Percentiles rank a stretch among this genome's conserved stretches.
Evolutionary conservation across 192 early-diverging fungal species (phyloP).

Genomic region (Coemansia sp.): DNA sequence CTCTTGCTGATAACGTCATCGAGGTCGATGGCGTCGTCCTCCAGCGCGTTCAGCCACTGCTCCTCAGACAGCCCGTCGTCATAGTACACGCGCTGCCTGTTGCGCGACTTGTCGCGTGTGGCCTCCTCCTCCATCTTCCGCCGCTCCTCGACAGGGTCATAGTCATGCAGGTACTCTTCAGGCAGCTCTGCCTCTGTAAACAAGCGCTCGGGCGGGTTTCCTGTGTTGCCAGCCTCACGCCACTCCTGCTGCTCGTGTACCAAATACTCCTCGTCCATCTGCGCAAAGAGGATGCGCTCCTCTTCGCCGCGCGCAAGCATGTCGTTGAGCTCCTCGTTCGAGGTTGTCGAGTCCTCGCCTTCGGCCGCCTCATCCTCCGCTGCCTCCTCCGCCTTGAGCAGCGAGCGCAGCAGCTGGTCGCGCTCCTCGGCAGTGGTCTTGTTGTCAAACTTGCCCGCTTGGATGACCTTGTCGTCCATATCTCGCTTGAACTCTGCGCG

Average conservation of each 20-base stretch:
- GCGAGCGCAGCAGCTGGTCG: slow-evolving; percentile 82
- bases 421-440: slow-evolving; percentile 91
- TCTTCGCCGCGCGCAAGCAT: slow-evolving; percentile 85
- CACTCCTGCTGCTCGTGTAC: slow-evolving; percentile 57
- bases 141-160: slow-evolving; percentile 56
- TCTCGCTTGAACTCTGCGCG: slow-evolving; percentile 94
- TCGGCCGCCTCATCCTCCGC: slow-evolving; percentile 62
- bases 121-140: slow-evolving; percentile 55
- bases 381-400: slow-evolving; percentile 80
- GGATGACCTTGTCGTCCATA: slow-evolving; percentile 98
- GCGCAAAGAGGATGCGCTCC: slow-evolving; percentile 62
- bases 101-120: slow-evolving; percentile 73
- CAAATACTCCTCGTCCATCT: slow-evolving; percentile 74
- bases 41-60: slow-evolving; percentile 80
- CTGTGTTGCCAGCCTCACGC: slow-evolving; percentile 58
- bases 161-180: slow-evolving; percentile 69
- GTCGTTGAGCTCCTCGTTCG: slow-evolving; percentile 91
- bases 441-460: slow-evolving; percentile 99
- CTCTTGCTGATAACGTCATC: slow-evolving; percentile 57
- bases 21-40: slow-evolving; percentile 65
- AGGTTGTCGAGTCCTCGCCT: slow-evolving; percentile 61
- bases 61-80: slow-evolving; percentile 94
- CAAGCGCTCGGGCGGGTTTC: slow-evolving; percentile 70
- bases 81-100: slow-evolving; percentile 74
- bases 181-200: slow-evolving; percentile 87